Evolutionary conservation across 2,329 filamentous ascomycete genomes (phyloP), one percentile per base, ranked within the genome.

Genomic region (Conoideocrella luteorostrata): DNA sequence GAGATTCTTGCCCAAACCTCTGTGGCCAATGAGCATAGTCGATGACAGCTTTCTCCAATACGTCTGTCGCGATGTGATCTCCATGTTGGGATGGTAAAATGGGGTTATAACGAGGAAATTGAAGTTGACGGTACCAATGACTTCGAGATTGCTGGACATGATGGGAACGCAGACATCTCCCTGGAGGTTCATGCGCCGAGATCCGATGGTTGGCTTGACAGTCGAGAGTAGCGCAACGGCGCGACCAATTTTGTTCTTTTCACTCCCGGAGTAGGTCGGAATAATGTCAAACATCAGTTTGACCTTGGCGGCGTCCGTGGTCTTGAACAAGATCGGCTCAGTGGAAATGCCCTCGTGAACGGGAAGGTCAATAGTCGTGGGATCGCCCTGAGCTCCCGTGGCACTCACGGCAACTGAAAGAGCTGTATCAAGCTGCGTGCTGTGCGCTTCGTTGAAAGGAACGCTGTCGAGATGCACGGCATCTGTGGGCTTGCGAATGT

Each of bases 61-160:
- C 1, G 90, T 97, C 59, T 94, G 87, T 46, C 89, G 78, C 28
- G 88, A 87, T 1, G 85, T 93, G 51, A 97, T 82, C 45, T 86
- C 86, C 84, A 98, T 93, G 47, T 94, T 94, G 6, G 88, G 88
- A 61, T 97, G 93, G 15, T 82, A 78, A 66, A 98, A 98, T 0
- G 93, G 91, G 1, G 88, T 97, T 54, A 98, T 89, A 57, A 97
- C 79, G 24, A 95, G 69, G 61, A 97, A 97, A 63, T 96, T 96
- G 73, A 98, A 98, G 56, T 95, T 95, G 52, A 98, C 87, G 0
- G 84, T 82, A 13, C 93, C 94, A 52, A 98, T 96, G 9, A 97
- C 83, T 47, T 97, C 91, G 26, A 97, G 69, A 47, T 77, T 87
- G 28, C 83, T 82, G 24, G 86, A 86, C 57, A 97, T 77, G 49